Evolutionary conservation across 352 stramenopile species (phyloP), one percentile per base, ranked within the genome.

Genomic region (Phytophthora ramorum): DNA sequence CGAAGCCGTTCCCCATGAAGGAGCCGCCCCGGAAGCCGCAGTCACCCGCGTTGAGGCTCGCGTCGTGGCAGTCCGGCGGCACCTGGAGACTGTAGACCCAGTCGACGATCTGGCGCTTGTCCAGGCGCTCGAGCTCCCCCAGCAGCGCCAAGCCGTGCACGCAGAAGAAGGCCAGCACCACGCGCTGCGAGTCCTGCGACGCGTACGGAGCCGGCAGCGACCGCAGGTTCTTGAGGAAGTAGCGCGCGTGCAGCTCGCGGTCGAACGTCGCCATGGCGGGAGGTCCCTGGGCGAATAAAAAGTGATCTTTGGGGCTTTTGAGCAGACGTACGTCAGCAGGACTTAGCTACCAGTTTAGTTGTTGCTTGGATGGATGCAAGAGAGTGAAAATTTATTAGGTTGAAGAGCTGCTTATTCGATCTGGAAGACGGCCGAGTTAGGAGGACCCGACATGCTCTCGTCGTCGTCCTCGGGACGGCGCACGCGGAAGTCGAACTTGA

Each of bases 81-180:
- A 96, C 79, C 57, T 96, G 89, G 41, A 96, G 71, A 51, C 73
- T 83, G 63, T 96, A 96, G 43, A 97, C 76, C 87, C 87, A 97
- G 49, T 97, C 87, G 53, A 96, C 78, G 63, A 96, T 77, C 54
- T 86, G 68, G 41, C 76, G 69, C 47, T 79, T 78, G 59, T 96
- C 73, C 28, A 96, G 65, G 19, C 77, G 84, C 48, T 95, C 70
- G 3, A 97, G 65, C 58, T 93, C 85, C 5, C 73, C 83, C 37
- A 97, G 79, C 60, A 97, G 54, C 16, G 87, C 87, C 45, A 97
- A 78, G 3, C 88, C 89, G 43, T 95, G 86, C 22, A 96, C 63
- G 35, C 89, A 95, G 61, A 96, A 96, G 76, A 92, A 96, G 26
- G 86, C 84, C 58, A 95, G 55, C 30, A 96, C 87, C 45, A 95